Base-by-base conservation (phyloP, 768 basidiomycete species). In the Russula brevipes region DNA sequence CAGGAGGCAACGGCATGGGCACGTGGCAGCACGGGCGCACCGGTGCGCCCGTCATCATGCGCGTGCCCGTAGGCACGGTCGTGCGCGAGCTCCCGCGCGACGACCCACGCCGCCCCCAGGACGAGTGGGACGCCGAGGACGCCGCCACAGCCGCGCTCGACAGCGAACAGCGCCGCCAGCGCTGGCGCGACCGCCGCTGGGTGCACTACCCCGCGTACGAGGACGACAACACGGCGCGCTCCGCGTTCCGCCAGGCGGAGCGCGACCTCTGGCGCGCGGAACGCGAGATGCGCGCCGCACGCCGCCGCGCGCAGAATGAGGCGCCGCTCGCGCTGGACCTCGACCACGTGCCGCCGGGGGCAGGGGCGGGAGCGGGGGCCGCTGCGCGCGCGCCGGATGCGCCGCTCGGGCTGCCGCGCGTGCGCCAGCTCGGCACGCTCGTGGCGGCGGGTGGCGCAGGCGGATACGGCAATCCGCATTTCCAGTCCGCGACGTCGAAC, bases 401-500 rank as follows among this genome's bases (percentile, higher is more conserved):
- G 0, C 88, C 89, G 0, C 79, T 90, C 1, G 88, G 88, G 5
- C 76, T 77, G 4, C 81, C 81, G 3, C 80, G 79, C 53, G 76
- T 75, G 4, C 81, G 83, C 57, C 74, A 78, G 12, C 68, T 83
- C 2, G 88, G 88, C 0, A 82, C 86, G 52, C 77, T 94, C 36
- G 71, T 96, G 50, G 86, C 89, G 0, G 69, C 80, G 7, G 96
- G 96, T 3, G 96, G 96, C 0, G 59, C 69, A 9, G 91, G 92
- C 2, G 96, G 96, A 0, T 70, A 88, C 10, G 96, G 96, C 2
- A 98, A 98, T 70, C 92, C 96, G 0, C 85, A 90, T 66, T 98
- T 95, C 70, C 76, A 85, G 61, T 79, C 24, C 24, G 24, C 85
- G 5, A 70, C 82, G 2, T 74, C 80, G 35, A 88, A 85, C 61